Evolutionary conservation across 2,329 filamentous ascomycete genomes (phyloP).

Genomic region (Cordyceps farinosa): DNA sequence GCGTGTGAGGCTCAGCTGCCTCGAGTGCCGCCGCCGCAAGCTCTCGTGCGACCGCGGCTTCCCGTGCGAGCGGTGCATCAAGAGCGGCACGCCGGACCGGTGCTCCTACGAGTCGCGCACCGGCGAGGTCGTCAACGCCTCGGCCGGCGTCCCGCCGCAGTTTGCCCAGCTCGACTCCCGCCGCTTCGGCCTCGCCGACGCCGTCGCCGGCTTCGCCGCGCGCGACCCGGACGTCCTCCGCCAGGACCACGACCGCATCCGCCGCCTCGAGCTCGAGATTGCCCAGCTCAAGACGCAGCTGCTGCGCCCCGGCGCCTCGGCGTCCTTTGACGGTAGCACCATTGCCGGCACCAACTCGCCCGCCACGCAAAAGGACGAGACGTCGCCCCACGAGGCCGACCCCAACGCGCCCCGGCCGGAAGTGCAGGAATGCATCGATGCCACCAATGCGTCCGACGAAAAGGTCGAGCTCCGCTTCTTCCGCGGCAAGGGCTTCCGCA

Average conservation of each 20-base stretch:
- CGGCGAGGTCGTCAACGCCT: constrained; percentile 47
- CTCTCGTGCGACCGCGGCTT: constrained; percentile 59
- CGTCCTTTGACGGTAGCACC: constrained; percentile 50
- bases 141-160: constrained; percentile 43
- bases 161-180: constrained; percentile 41
- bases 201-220: constrained; percentile 28
- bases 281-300: constrained; percentile 53
- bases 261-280: constrained; percentile 56
- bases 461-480: constrained; percentile 56
- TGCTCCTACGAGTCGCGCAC: constrained; percentile 58
- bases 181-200: constrained; percentile 33
- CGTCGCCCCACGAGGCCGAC: constrained; percentile 27
- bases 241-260: constrained; percentile 56
- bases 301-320: constrained; percentile 37
- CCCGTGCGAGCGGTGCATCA: constrained; percentile 60
- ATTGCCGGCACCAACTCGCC: constrained; percentile 44
- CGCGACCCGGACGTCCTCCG: constrained; percentile 36
- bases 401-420: constrained; percentile 33
- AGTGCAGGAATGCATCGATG: constrained; percentile 39
- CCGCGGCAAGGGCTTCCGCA: constrained; percentile 57
- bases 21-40: constrained; percentile 59
- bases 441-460: constrained; percentile 39
- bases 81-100: constrained; percentile 57
- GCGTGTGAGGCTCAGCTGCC: constrained; percentile 56
- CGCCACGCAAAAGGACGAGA: constrained; percentile 43